These are phyloP conservation scores for Daldinia bambusicola DNA, from an alignment of 495 filamentous ascomycete genomes.

Conservation along the genomic window DNA sequence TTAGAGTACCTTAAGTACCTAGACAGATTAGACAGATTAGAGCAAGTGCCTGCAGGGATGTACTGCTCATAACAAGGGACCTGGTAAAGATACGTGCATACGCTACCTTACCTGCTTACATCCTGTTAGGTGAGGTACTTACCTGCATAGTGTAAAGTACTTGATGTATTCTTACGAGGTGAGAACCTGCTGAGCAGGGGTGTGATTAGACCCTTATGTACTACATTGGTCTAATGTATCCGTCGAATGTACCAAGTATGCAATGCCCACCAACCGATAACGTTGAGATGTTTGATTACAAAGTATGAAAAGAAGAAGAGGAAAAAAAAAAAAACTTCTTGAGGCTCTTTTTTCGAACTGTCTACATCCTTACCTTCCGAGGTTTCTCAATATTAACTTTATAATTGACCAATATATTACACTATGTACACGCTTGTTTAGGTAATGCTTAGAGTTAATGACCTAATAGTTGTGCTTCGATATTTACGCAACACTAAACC, in stretches of 20 bases:
- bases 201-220: neutral
- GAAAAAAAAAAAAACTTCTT: neutral
- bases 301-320: neutral
- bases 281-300: neutral
- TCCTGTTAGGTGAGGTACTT: neutral
- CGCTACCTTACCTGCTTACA: neutral
- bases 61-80: neutral
- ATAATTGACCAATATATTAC: neutral
- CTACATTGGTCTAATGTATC: neutral
- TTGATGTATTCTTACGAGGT: neutral
- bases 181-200: neutral
- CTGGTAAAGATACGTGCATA: conserved; percentile 9
- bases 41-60: conserved; percentile 8
- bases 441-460: conserved; percentile 17
- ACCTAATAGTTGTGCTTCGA: conserved; percentile 13
- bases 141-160: neutral
- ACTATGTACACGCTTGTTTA: neutral
- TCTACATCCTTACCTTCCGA: neutral
- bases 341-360: conserved; percentile 4
- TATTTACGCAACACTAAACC: conserved; percentile 4
- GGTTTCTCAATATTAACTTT: neutral
- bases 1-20: too few relatives aligned
- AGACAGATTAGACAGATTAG: too few relatives aligned
- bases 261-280: neutral
- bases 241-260: neutral